Conservation (phyloP, 768 basidiomycete species). For the Kwoniella bestiolae region DNA sequence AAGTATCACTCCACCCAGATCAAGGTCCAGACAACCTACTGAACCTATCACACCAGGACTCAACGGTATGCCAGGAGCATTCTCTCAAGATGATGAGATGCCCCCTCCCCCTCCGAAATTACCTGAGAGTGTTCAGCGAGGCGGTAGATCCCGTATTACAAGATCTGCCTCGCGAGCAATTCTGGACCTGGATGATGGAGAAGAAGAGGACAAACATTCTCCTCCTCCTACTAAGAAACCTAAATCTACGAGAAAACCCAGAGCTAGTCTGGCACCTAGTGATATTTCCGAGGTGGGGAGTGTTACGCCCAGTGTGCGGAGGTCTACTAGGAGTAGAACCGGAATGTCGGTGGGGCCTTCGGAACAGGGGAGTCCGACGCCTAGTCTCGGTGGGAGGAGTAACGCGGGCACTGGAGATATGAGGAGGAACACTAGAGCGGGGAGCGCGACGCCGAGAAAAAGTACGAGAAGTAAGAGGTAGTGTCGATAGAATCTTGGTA, state of each 20-base stretch:
- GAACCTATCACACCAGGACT: conserved; percentile 1
- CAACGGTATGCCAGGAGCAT: conserved; percentile 29
- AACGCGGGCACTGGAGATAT: not conserved
- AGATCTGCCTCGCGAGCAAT: conserved; percentile 38
- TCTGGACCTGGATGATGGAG: conserved; percentile 30
- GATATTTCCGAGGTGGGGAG: conserved; percentile 14
- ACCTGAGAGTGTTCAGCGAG: conserved; percentile 1
- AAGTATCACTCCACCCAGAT: conserved; percentile 8
- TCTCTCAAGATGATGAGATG: conserved; percentile 17
- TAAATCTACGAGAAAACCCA: conserved; percentile 11
- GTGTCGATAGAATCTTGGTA: too few species aligned
- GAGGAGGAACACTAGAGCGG: conserved; percentile 17
- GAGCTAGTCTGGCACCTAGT: conserved; percentile 26
- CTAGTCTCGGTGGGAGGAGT: conserved; percentile 23
- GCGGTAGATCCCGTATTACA: conserved; percentile 31
- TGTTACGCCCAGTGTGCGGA: conserved; percentile 6
- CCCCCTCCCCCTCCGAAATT: conserved; percentile 16
- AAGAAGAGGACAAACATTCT: conserved; percentile 19
- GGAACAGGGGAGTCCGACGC: conserved; percentile 39
- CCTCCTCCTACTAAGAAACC: conserved; percentile 16
- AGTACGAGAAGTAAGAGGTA: conserved; percentile 27
- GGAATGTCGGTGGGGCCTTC: conserved; percentile 10
- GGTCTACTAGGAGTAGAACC: conserved; percentile 23
- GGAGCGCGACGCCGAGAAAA: conserved; percentile 32
- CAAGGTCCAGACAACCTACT: not conserved